Evolutionary conservation across 257 asterid genomes (phyloP).

Genomic region (Plantago elongata): DNA sequence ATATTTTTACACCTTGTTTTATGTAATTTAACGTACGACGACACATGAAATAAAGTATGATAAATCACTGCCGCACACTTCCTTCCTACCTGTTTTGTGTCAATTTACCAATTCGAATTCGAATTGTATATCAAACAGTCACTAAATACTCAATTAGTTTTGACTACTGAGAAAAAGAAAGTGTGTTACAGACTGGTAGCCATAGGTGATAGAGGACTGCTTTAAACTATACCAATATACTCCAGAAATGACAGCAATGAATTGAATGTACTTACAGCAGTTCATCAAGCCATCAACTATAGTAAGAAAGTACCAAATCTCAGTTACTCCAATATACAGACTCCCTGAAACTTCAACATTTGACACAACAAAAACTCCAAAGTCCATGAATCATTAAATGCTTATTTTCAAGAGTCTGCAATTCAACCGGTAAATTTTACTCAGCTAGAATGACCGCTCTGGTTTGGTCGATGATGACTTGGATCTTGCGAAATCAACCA

Average conservation of each 20-base stretch:
- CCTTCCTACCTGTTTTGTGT: no score
- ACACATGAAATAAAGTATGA: no score
- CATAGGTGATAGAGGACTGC: no score
- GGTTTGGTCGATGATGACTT: slow-evolving; percentile 84
- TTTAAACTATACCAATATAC: background rate
- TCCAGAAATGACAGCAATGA: background rate
- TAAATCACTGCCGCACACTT: no score
- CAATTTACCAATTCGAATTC: no score
- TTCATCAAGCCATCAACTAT: background rate
- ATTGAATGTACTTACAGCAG: slow-evolving; percentile 2
- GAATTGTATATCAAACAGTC: no score
- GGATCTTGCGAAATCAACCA: slow-evolving; percentile 87
- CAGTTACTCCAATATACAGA: slow-evolving; percentile 28
- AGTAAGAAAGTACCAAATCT: slow-evolving; percentile 25
- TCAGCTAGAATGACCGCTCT: slow-evolving; percentile 49
- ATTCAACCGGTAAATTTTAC: slow-evolving; percentile 30
- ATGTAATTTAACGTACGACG: no score
- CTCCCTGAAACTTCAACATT: slow-evolving; percentile 6
- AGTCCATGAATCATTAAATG: slow-evolving; percentile 15
- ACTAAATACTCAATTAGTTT: no score
- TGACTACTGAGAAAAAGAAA: no score
- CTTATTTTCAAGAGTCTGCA: slow-evolving; percentile 2
- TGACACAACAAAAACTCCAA: slow-evolving; percentile 8
- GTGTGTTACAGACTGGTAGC: no score
- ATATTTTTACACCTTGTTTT: no score